Conservation (phyloP, 805 yeast genomes). For the Naumovozyma castellii region DNA sequence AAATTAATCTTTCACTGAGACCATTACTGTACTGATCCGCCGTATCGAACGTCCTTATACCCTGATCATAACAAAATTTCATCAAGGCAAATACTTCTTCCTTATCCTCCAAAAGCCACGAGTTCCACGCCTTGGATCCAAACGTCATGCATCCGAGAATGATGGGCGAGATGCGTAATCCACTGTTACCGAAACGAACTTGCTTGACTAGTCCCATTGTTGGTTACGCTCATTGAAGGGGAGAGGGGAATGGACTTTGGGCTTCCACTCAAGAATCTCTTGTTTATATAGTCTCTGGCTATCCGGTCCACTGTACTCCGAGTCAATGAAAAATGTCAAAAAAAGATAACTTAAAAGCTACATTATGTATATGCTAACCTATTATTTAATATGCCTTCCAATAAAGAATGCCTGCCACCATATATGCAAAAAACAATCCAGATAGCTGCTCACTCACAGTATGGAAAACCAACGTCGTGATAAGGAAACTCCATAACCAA, state of each 20-base stretch:
- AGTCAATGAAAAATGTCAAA: too few relatives aligned
- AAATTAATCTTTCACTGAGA: background rate
- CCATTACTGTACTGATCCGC: constrained; percentile 37
- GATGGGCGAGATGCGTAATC: constrained; percentile 39
- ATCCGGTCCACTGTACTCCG: too few relatives aligned
- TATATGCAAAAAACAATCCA: constrained; percentile 57
- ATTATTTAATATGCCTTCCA: background rate
- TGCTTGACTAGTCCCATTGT: constrained; percentile 9
- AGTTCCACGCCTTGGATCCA: constrained; percentile 38
- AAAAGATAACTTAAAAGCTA: too few relatives aligned
- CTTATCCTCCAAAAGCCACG: constrained; percentile 41
- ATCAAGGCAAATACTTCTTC: constrained; percentile 34
- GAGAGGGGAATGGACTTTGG: too few relatives aligned
- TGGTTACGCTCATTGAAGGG: background rate
- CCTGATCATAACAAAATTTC: constrained; percentile 38
- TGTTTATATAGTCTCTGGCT: too few relatives aligned
- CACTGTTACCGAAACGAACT: constrained; percentile 35
- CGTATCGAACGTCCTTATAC: constrained; percentile 41
- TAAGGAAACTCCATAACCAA: constrained; percentile 83
- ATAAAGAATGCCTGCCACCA: background rate
- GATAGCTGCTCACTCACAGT: constrained; percentile 62
- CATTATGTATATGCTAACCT: too few relatives aligned
- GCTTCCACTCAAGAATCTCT: too few relatives aligned
- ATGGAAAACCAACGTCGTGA: constrained; percentile 82
- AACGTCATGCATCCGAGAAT: constrained; percentile 48